Conservation (phyloP, 2,329 filamentous ascomycete genomes). For the Colletotrichum sp. region DNA sequence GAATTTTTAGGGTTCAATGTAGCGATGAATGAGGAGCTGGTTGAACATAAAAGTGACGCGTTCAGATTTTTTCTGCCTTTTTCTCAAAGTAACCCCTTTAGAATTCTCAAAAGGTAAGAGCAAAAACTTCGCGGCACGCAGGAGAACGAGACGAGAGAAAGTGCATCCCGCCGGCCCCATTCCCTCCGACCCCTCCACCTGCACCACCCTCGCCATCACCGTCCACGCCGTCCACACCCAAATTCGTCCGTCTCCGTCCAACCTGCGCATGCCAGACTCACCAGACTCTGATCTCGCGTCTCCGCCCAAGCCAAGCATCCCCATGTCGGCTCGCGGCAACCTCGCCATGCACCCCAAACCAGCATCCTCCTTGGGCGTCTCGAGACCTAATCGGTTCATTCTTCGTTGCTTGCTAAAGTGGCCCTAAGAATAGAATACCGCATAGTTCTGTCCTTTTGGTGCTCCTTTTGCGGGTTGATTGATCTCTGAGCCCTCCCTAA, state of each 20-base stretch:
- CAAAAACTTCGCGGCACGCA: background rate
- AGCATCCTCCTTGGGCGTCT: background rate
- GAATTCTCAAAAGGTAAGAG: background rate
- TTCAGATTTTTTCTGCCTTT: background rate
- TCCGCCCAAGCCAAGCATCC: background rate
- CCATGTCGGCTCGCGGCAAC: constrained; percentile 1
- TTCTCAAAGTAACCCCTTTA: background rate
- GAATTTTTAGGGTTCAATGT: background rate
- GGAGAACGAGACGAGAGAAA: background rate
- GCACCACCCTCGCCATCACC: background rate
- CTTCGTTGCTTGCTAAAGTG: background rate
- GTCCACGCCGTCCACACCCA: background rate
- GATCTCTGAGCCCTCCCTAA: background rate
- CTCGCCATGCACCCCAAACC: background rate
- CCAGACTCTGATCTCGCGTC: background rate
- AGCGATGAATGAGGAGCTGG: background rate
- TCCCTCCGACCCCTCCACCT: background rate
- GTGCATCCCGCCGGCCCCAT: background rate
- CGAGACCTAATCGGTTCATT: background rate
- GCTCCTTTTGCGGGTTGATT: background rate
- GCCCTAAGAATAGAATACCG: background rate
- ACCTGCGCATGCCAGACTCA: background rate
- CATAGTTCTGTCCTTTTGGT: background rate
- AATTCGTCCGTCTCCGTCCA: background rate
- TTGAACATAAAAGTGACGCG: background rate